Evolutionary conservation across 208 protist species (phyloP).

Genomic region (Acanthamoeba lugdunensis): DNA sequence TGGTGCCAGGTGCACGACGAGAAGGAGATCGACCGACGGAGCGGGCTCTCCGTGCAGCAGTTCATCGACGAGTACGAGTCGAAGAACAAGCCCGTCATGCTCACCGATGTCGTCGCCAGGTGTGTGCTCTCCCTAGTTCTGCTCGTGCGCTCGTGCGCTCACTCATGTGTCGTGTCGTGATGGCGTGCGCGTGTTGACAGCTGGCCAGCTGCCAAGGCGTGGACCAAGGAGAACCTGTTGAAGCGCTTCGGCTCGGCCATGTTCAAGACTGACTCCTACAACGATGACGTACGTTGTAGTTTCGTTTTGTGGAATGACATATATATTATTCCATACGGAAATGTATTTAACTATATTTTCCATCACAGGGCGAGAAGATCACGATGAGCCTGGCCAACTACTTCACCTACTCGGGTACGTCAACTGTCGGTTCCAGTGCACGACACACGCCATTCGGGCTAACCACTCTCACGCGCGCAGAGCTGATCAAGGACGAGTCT

Average conservation of each 20-base stretch:
- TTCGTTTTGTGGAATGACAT: too few relatives aligned
- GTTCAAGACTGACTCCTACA: conserved; percentile 69
- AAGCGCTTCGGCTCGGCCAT: conserved; percentile 42
- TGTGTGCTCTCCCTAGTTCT: neutral
- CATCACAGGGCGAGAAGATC: conserved; percentile 51
- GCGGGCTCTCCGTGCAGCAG: conserved; percentile 71
- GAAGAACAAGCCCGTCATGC: conserved; percentile 78
- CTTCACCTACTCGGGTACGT: conserved; percentile 67
- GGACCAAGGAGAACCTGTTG: conserved; percentile 75
- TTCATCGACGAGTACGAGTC: conserved; percentile 76
- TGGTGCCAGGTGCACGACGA: conserved; percentile 18
- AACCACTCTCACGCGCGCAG: neutral
- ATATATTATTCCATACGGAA: too few relatives aligned
- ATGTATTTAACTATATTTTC: too few relatives aligned
- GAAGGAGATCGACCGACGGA: conserved; percentile 75
- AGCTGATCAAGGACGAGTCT: conserved; percentile 69
- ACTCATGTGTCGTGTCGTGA: neutral
- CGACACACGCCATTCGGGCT: neutral
- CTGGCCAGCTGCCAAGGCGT: conserved; percentile 71
- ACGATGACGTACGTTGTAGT: neutral
- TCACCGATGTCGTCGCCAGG: conserved; percentile 69
- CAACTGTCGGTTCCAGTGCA: neutral
- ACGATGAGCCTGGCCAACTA: conserved; percentile 75
- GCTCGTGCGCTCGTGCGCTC: neutral
- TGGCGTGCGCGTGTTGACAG: neutral